These are phyloP conservation scores for Malus orientalis DNA, from an alignment of 306 rosid species.

Conservation along the genomic window DNA sequence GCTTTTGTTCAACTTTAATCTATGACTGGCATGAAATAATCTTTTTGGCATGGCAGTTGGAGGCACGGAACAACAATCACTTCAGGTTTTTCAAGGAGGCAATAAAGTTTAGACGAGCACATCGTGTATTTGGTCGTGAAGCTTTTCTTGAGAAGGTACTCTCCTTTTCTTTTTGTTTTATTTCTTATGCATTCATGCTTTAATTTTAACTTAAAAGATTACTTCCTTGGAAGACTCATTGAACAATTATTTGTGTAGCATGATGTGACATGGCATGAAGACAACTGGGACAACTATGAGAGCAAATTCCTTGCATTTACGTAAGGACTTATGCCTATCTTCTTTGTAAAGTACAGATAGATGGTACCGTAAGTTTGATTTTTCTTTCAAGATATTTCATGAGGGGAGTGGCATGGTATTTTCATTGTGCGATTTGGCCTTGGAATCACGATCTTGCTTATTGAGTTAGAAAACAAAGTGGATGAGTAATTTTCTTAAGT, in stretches of 20 bases:
- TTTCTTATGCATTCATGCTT: constrained; percentile 5
- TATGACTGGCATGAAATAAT: constrained; percentile 9
- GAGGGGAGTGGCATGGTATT: not conserved
- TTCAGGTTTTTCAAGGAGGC: constrained; percentile 75
- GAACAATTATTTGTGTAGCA: constrained; percentile 36
- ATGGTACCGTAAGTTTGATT: not conserved
- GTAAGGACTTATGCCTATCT: constrained; percentile 38
- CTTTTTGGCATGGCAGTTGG: constrained; percentile 44
- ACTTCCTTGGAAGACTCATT: constrained; percentile 11
- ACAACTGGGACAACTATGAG: constrained; percentile 65
- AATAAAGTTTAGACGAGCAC: constrained; percentile 60
- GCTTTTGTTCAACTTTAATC: constrained; percentile 13
- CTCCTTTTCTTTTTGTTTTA: constrained; percentile 9
- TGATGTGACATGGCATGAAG: constrained; percentile 93
- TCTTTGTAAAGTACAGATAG: not conserved
- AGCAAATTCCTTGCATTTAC: constrained; percentile 96
- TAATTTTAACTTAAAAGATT: not conserved
- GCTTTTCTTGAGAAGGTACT: constrained; percentile 60
- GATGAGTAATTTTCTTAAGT: not conserved
- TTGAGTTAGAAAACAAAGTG: not conserved
- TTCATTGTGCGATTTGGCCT: not conserved
- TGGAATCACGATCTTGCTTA: not conserved
- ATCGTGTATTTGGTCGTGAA: constrained; percentile 48
- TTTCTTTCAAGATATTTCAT: not conserved
- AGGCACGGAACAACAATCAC: constrained; percentile 50